Evolutionary conservation across 148 eudicot species (phyloP).

Genomic region (Camellia sinensis): DNA sequence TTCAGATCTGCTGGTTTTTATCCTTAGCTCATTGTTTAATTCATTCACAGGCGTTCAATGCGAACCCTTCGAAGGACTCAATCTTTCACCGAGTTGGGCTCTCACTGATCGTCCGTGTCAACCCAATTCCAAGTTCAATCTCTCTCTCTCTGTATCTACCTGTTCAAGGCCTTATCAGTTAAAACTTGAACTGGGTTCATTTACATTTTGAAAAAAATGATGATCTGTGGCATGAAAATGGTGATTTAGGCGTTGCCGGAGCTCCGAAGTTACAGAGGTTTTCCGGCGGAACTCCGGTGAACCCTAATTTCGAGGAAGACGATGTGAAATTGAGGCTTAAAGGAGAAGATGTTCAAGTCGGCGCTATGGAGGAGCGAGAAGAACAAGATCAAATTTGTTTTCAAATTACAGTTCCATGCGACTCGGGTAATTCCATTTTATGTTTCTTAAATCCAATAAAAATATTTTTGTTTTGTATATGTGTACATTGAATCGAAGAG

Average conservation of each 20-base stretch:
- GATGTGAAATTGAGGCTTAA: slow-evolving; percentile 17
- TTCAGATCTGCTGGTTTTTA: slow-evolving; percentile 6
- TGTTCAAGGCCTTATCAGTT: not conserved
- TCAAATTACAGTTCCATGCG: slow-evolving; percentile 74
- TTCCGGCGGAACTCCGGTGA: slow-evolving; percentile 47
- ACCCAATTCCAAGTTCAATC: not conserved
- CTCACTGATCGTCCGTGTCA: not conserved
- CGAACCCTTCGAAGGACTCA: not conserved
- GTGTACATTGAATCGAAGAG: not conserved
- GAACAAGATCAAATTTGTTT: slow-evolving; percentile 59
- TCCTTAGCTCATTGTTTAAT: slow-evolving; percentile 2
- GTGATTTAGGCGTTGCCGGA: slow-evolving; percentile 41
- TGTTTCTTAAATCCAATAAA: not conserved
- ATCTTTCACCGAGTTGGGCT: slow-evolving; percentile 3
- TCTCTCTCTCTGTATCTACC: not conserved
- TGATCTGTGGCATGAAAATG: slow-evolving; percentile 12
- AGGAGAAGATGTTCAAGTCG: slow-evolving; percentile 47
- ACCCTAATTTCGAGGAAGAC: not conserved
- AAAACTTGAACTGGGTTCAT: not conserved
- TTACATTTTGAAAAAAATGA: not conserved
- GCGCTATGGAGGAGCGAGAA: slow-evolving; percentile 82
- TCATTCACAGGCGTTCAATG: slow-evolving; percentile 5
- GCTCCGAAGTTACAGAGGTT: slow-evolving; percentile 19
- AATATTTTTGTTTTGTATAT: not conserved
- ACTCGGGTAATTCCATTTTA: slow-evolving; percentile 54